Percentiles rank a stretch among this genome's conserved stretches.
phyloP scores from a whole-genome alignment of 1,139 yeast genomes.

The Yueomyces sp. region DNA sequence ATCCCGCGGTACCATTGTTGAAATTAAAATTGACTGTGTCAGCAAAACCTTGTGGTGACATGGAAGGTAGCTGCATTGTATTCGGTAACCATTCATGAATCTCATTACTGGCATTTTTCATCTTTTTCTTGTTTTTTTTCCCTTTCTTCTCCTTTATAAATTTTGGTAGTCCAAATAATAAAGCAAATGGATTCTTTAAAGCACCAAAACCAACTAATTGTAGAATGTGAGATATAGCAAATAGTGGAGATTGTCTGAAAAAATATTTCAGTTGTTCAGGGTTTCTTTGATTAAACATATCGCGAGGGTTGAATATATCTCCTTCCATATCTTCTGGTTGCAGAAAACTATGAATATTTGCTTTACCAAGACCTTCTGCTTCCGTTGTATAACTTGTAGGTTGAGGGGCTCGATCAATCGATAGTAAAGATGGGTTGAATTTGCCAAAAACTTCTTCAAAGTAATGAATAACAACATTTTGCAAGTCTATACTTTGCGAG shows the following conservation, averaged over 20 bases:
- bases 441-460: slow-evolving; percentile 52
- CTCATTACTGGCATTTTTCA: slow-evolving; percentile 14
- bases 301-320: slow-evolving; percentile 33
- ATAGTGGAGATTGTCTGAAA: slow-evolving; percentile 62
- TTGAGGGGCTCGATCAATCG: neutral
- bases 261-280: slow-evolving; percentile 56
- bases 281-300: slow-evolving; percentile 30
- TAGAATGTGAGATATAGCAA: slow-evolving; percentile 63
- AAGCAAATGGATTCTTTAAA: slow-evolving; percentile 61
- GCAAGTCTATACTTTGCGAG: slow-evolving; percentile 36
- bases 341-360: neutral
- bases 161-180: slow-evolving; percentile 55
- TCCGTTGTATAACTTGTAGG: neutral
- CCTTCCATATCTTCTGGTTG: slow-evolving; percentile 24
- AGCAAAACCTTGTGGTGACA: too few species aligned
- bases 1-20: too few species aligned
- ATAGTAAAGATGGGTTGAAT: neutral
- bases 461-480: slow-evolving; percentile 53
- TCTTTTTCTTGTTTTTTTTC: slow-evolving; percentile 53
- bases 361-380: neutral
- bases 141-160: slow-evolving; percentile 61
- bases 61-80: neutral
- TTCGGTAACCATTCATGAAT: neutral
- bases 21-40: too few species aligned
- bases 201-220: slow-evolving; percentile 71